Base-by-base conservation (phyloP, 1,284 basidiomycete species). In the Trametes pubescens region DNA sequence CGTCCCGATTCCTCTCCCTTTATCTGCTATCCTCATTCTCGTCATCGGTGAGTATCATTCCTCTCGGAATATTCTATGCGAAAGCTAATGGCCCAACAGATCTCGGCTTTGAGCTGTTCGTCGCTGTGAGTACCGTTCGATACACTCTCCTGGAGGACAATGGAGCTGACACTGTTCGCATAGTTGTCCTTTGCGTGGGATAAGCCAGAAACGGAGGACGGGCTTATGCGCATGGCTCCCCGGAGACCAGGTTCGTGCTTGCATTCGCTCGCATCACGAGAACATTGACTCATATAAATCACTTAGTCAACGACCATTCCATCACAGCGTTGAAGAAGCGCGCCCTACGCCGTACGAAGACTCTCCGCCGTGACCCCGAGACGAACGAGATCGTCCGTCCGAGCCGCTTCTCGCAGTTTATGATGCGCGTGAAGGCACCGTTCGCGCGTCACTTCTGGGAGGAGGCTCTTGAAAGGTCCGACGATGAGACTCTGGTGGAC, bases 131-230 rank as follows among this genome's bases (percentile, higher is more conserved):
- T 76, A 21, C 10, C n/a, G 35, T 2, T 11, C 10, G 16, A 14
- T 14, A 18, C 4, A 2, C 13, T 34, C 32, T 38, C n/a, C n/a
- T n/a, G n/a, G n/a, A n/a, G 11, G 10, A 16, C 3, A 18, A 4
- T 16, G 5, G n/a, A 44, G 6, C 24, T 21, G n/a, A 24, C 1
- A 1, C 16, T 5, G 2, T 22, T 54, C 11, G 10, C 11, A 35
- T 65, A 88, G 85, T 79, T 90, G 22, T 87, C 87, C 0, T 90
- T 90, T 65, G 88, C 88, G 0, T 90, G 88, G 88, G 88, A 90
- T 72, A 80, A 86, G 68, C 86, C 88, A 0, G 88, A 90, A 73
- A 86, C 86, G 0, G 73, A 76, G 53, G 87, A 89, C 67, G 86
- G 86, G 18, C 74, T 90, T 32, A 90, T 90, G 88, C 82, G 86